Conservation (phyloP, 2,329 filamentous ascomycete genomes). For the Coleophoma eucalyptorum region DNA sequence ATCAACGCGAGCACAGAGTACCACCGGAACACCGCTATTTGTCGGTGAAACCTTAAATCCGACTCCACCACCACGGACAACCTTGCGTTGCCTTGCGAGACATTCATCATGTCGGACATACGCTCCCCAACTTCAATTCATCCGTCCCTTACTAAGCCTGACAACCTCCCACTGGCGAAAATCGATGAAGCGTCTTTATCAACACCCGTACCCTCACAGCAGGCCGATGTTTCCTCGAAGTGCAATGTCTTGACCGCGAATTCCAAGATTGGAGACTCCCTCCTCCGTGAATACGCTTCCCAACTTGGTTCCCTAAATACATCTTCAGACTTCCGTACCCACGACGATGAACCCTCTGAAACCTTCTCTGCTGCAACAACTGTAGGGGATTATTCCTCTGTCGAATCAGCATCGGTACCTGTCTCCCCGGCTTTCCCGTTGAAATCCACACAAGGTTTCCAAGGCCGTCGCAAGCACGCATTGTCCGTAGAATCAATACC, state of each 20-base stretch:
- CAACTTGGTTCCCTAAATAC: conserved; percentile 37
- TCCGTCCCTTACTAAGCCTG: conserved; percentile 41
- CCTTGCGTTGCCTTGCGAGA: conserved; percentile 1
- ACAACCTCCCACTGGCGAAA: conserved; percentile 13
- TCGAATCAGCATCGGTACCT: conserved; percentile 20
- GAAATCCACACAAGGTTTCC: conserved; percentile 11
- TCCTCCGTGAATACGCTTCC: conserved; percentile 37
- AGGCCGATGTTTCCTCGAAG: conserved; percentile 14
- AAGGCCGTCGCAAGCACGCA: conserved; percentile 25
- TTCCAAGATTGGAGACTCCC: conserved; percentile 29
- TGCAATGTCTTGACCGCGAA: conserved; percentile 24
- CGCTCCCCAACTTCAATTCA: conserved; percentile 46
- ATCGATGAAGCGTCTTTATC: conserved; percentile 20
- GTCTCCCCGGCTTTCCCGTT: conserved; percentile 20
- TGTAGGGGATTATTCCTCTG: conserved; percentile 20
- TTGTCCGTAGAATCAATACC: conserved; percentile 46
- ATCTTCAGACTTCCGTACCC: conserved; percentile 23
- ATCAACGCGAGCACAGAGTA: too few relatives aligned
- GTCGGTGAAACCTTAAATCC: not conserved
- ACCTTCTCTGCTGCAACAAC: conserved; percentile 22
- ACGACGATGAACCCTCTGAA: conserved; percentile 22
- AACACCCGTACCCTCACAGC: conserved; percentile 4
- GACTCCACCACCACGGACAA: not conserved
- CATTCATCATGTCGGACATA: conserved; percentile 35
- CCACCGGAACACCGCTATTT: not conserved